These are phyloP conservation scores for Solanum ossicruentum DNA, from an alignment of 257 asterid species.

Conservation along the genomic window DNA sequence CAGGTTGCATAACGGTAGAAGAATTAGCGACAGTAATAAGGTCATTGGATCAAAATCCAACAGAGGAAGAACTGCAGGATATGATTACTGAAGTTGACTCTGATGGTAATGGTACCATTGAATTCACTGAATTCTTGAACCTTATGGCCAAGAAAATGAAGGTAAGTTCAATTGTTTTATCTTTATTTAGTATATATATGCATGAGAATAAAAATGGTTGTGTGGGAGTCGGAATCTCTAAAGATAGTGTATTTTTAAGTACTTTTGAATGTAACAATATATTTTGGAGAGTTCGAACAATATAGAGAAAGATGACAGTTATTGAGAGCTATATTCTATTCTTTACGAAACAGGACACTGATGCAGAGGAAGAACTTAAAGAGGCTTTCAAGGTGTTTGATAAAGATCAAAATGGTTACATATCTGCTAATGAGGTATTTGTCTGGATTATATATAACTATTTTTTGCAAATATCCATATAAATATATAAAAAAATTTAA, in stretches of 20 bases:
- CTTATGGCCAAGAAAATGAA: constrained; percentile 37
- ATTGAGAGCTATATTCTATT: neutral
- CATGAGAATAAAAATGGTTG: neutral
- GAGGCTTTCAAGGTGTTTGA: constrained; percentile 47
- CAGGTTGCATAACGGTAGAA: constrained; percentile 36
- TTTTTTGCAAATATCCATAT: neutral
- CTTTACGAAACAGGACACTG: constrained; percentile 18
- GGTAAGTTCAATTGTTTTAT: neutral
- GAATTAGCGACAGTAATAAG: constrained; percentile 36
- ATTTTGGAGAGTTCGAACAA: neutral
- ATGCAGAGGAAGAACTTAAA: constrained; percentile 38
- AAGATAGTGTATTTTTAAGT: neutral
- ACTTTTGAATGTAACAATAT: neutral
- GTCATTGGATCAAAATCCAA: constrained; percentile 37
- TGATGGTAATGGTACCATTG: constrained; percentile 44
- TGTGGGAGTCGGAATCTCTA: no score
- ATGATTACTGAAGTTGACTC: constrained; percentile 40
- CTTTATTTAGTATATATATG: neutral
- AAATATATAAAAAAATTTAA: neutral
- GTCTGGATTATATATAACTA: neutral
- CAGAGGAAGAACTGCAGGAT: constrained; percentile 34
- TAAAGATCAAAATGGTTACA: constrained; percentile 45
- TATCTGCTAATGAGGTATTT: constrained; percentile 34
- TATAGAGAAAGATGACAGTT: neutral
- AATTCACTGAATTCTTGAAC: constrained; percentile 37